Base-by-base conservation (phyloP, 257 asterid species). In the Solanum dulcamara region DNA sequence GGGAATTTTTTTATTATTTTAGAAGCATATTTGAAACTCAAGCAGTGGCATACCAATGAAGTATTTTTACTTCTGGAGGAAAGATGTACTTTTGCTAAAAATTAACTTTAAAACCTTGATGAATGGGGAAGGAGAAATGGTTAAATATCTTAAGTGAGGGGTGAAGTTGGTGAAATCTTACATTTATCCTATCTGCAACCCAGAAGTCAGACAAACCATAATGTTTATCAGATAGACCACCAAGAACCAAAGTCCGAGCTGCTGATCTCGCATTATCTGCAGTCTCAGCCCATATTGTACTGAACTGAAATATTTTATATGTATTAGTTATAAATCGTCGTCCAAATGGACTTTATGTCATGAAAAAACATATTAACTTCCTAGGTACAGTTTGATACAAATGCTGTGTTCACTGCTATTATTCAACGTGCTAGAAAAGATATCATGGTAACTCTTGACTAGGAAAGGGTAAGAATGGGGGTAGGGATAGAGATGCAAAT, bases 241-340 rank as follows among this genome's bases (percentile, higher is more conserved):
- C 97, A 48, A 96, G 93, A 86, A 96, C 93, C 79, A 93, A 90
- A 50, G 92, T 86, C 60, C 99, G 94, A 17, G 99, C 98, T 84
- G 98, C 97, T 55, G 98, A 92, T 87, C 99, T 85, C 50, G 98
- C 99, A 86, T 94, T 93, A 87, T 96, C 95, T 70, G 98, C 96
- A 1, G 97, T 91, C 91, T 94, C 97, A 3, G 97, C 98, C 98
- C 98, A 96, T 83, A 95, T 96, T 42, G 99, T 96, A 86, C 98
- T 96, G 88, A 92, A 80, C 99, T 96, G 93, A 77, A 88, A 86
- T 50, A 86, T 75, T 55, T 51, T 18, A 50, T 35, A 77, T 40
- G 10, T 26, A 44, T 77, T 44, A 44, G 82, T 8, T 40, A 77
- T 10, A 13, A 75, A 46, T 44, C 46, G 30, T 28, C 35, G 3